Evolutionary conservation across 2,329 filamentous ascomycete genomes (phyloP), one percentile per base, ranked within the genome.

Genomic region (Sporothrix euskadiensis): DNA sequence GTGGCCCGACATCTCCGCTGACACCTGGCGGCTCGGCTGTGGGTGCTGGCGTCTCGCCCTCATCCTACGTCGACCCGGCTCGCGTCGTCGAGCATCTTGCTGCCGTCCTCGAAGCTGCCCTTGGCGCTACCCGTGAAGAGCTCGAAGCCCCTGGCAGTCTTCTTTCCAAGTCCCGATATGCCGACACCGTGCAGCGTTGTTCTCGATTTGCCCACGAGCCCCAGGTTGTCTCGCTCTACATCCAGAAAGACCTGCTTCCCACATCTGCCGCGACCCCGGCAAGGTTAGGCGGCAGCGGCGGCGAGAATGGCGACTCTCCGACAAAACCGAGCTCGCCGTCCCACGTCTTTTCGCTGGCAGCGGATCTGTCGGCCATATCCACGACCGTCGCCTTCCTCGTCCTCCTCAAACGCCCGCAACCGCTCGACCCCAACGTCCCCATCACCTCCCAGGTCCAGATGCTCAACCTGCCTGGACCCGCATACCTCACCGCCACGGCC

Each of bases 401-500:
- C 73, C 89, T 99, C 78, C 88, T 97, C 77, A 99, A 99, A 85
- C 90, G 94, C 72, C 92, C 95, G 72, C 90, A 91, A 80, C 92
- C 94, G 71, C 93, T 99, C 83, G 93, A 98, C 81, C 90, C 93
- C 74, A 88, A 88, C 78, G 86, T 94, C 80, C 92, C 94, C 74
- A 89, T 99, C 80, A 90, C 91, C 78, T 91, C 91, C 73, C 96
- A 99, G 84, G 90, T 99, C 78, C 94, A 97, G 80, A 92, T 98
- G 80, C 92, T 95, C 81, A 98, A 97, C 81, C 86, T 99, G 75
- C 94, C 96, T 12, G 93, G 95, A 71, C 89, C 92, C 75, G 91
- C 92, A 71, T 89, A 90, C 75, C 86, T 91, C 74, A 90, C 89
- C 78, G 89, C 88, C 77, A 84, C 88, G 70, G 86, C 89, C 75